Base-by-base conservation (phyloP, 2,329 filamentous ascomycete genomes). In the Fusarium subtropicale region DNA sequence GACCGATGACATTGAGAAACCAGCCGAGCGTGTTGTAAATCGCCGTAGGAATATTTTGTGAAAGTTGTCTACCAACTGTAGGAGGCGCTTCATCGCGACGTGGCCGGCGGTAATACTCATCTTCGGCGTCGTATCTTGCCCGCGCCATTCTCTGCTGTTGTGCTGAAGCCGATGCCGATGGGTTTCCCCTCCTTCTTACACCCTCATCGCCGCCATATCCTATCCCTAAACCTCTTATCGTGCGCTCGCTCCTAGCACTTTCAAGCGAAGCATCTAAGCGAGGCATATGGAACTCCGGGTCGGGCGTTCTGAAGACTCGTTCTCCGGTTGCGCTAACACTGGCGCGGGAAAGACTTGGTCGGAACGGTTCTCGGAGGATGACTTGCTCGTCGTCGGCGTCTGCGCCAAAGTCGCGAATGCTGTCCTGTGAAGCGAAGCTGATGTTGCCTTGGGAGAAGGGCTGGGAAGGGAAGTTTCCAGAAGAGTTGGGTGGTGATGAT, bases 271-370 rank as follows among this genome's bases (percentile, higher is more conserved):
- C 71, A 28, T 84, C 79, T 22, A 87, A 68, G 15, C 75, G 77
- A 8, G 86, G 86, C 85, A 88, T 88, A 67, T 79, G 81, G 65
- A 88, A 85, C 72, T 86, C 81, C 1, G 84, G 82, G 31, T 87
- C 84, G 0, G 85, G 82, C 5, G 82, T 81, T 30, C 76, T 79
- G 28, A 81, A 51, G 7, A 59, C 53, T 28, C 47, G 60, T 10
- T 70, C 66, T 22, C 62, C 71, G 41, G 53, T 66, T 51, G 61
- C 67, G 45, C 71, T 73, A 26, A 80, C 75, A 20, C 71, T 74
- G 31, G 79, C 76, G 1, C 80, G 75, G 7, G 82, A 81, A 18
- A 88, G 73, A 12, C 85, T 87, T 0, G 86, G 86, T 18, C 83
- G 84, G 48, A 88, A 88, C 0, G 86, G 86, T 30, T 85, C 81